Evolutionary conservation across 176 grass and related monocot genomes (phyloP).

Genomic region (bread wheat (Triticum aestivum)): DNA sequence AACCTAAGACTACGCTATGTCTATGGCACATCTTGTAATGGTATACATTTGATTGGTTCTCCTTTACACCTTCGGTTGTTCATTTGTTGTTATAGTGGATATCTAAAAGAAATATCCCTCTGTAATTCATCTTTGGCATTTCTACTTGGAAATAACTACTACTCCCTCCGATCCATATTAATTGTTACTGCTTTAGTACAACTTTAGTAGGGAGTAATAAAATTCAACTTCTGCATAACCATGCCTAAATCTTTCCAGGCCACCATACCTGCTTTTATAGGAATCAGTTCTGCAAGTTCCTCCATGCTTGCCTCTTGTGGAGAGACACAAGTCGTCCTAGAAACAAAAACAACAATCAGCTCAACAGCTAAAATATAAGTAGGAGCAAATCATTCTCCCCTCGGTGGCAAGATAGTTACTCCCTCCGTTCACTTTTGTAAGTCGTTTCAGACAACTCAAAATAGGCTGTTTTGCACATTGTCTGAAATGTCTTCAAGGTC

Average conservation of each 20-base stretch:
- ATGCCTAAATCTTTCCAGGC: conserved; percentile 4
- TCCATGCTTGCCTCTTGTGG: conserved; percentile 77
- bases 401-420: neutral
- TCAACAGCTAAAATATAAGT: conserved; percentile 6
- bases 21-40: conserved; percentile 8
- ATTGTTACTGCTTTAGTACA: no score
- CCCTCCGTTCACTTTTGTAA: no score
- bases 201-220: neutral
- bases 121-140: conserved; percentile 32
- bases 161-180: neutral
- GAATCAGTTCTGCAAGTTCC: conserved; percentile 82
- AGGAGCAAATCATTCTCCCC: neutral
- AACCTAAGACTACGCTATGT: neutral
- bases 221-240: conserved; percentile 20
- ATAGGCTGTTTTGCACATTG: no score
- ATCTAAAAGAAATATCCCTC: neutral
- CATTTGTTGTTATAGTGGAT: conserved; percentile 33
- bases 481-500: no score
- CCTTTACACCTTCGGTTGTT: neutral
- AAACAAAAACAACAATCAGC: conserved; percentile 23
- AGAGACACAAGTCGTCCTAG: conserved; percentile 66
- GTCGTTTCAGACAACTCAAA: no score
- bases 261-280: conserved; percentile 71
- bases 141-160: conserved; percentile 24
- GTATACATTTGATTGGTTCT: neutral